Conservation (phyloP, 1,139 yeast genomes). For the Cylindricascospora bacillispora region DNA sequence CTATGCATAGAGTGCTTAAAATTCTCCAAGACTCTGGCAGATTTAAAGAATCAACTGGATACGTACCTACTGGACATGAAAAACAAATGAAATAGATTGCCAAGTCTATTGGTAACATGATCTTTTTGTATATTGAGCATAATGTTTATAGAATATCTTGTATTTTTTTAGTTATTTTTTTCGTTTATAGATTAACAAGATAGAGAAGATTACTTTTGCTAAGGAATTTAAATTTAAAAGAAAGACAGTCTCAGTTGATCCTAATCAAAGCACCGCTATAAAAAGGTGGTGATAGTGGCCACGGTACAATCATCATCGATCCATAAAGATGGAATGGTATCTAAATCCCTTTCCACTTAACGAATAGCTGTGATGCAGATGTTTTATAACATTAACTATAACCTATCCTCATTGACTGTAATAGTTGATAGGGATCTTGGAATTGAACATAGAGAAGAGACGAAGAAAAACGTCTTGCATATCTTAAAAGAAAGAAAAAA, state of each 20-base stretch:
- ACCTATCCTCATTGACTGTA: slow-evolving; percentile 14
- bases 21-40: slow-evolving; percentile 33
- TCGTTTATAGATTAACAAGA: too few relatives aligned
- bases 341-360: not conserved
- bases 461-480: not conserved
- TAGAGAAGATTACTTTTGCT: too few relatives aligned
- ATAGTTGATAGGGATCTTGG: slow-evolving; percentile 10
- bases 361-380: slow-evolving; percentile 1
- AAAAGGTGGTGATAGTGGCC: slow-evolving; percentile 11
- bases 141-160: too few relatives aligned
- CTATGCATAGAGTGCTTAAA: slow-evolving; percentile 49
- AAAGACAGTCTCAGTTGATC: slow-evolving; percentile 10
- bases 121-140: too few relatives aligned
- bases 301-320: slow-evolving; percentile 12
- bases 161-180: too few relatives aligned
- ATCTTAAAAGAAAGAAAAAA: not conserved
- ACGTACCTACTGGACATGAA: too few relatives aligned
- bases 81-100: too few relatives aligned
- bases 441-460: not conserved
- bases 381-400: slow-evolving; percentile 5
- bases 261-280: slow-evolving; percentile 9
- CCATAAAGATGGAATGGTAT: slow-evolving; percentile 1
- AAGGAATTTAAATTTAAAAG: not conserved
- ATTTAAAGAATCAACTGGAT: not conserved
- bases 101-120: too few relatives aligned